These are phyloP conservation scores for Combretum micranthum DNA, from an alignment of 345 rosid species.

Conservation along the genomic window DNA sequence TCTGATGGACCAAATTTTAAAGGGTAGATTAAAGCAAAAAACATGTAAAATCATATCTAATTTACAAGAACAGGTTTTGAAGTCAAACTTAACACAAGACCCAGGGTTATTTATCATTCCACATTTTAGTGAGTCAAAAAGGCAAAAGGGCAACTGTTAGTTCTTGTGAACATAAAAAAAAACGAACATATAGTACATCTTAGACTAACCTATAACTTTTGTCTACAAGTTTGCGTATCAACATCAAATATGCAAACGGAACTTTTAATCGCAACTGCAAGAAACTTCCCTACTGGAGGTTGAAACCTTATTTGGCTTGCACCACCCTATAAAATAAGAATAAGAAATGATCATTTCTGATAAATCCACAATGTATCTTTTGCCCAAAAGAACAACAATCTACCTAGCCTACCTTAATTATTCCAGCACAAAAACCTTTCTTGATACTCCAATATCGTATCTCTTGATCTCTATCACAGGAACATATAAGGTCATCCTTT, in stretches of 20 bases:
- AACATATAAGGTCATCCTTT: constrained; percentile 58
- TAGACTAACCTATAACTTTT: constrained; percentile 45
- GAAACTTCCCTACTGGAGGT: constrained; percentile 47
- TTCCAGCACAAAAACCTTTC: constrained; percentile 53
- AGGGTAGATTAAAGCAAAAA: no score
- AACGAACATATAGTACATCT: neutral
- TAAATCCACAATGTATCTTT: neutral
- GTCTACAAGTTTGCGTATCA: constrained; percentile 43
- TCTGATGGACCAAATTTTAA: no score
- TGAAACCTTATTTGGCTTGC: constrained; percentile 55
- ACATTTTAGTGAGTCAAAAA: no score
- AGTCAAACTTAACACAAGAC: no score
- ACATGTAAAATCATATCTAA: no score
- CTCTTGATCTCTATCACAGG: constrained; percentile 54
- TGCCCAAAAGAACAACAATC: neutral
- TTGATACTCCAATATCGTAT: constrained; percentile 70
- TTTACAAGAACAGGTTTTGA: no score
- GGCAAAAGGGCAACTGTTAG: no score
- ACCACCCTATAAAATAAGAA: constrained; percentile 32
- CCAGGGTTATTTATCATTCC: no score
- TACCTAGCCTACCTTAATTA: constrained; percentile 36
- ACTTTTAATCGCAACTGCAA: constrained; percentile 55
- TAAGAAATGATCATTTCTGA: neutral
- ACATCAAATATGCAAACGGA: constrained; percentile 48
- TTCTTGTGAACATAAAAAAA: no score